phyloP scores from a whole-genome alignment of 2,329 filamentous ascomycete species.

The Botrytis fragariae region DNA sequence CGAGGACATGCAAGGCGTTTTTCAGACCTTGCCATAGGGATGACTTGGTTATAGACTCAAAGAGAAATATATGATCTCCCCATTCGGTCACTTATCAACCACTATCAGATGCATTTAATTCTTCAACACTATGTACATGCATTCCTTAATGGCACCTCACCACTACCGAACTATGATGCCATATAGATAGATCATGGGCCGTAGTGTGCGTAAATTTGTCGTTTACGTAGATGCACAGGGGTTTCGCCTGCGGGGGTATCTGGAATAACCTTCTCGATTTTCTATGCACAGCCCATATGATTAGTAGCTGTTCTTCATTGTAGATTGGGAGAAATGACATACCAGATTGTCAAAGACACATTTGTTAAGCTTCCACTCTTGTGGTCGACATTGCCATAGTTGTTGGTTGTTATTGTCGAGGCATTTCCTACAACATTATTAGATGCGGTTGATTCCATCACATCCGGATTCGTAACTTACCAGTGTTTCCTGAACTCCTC shows the following conservation, averaged over 20 bases:
- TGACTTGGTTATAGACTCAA: too few species aligned
- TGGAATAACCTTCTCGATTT: constrained; percentile 78
- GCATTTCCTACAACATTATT: constrained; percentile 58
- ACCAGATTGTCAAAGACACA: constrained; percentile 97
- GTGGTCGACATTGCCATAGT: constrained; percentile 88
- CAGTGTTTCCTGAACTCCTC: constrained; percentile 90
- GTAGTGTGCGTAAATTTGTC: constrained; percentile 49
- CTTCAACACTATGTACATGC: constrained; percentile 16
- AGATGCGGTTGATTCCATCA: neutral
- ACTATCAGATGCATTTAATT: too few species aligned
- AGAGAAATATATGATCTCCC: too few species aligned
- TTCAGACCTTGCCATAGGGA: too few species aligned
- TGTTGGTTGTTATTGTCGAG: constrained; percentile 98
- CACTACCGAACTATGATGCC: neutral
- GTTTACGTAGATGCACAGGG: constrained; percentile 70
- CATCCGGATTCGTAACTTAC: neutral
- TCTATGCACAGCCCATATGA: constrained; percentile 46
- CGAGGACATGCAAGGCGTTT: too few species aligned
- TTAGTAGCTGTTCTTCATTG: constrained; percentile 1
- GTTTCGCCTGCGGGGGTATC: constrained; percentile 66
- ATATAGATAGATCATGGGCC: constrained; percentile 10
- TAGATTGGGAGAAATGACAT: constrained; percentile 41
- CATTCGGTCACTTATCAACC: too few species aligned
- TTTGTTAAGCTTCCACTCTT: constrained; percentile 87
- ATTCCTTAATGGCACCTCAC: neutral